Conservation (phyloP, 768 basidiomycete species). For the Termitomyces sp. region DNA sequence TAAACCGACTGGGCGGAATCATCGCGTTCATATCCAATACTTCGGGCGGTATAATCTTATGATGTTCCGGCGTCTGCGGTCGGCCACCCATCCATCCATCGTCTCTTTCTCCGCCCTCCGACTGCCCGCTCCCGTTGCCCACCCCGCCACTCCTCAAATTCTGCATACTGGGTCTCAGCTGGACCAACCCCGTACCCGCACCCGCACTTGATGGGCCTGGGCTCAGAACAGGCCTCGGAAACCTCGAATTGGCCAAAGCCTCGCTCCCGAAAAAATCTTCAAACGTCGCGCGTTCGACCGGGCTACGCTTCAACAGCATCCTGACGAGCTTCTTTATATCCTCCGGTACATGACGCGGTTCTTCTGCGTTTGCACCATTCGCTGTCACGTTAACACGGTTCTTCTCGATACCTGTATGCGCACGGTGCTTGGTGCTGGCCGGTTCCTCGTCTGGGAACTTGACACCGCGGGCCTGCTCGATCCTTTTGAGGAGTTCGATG, state of each 20-base stretch:
- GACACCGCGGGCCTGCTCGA: constrained; percentile 86
- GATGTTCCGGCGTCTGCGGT: not conserved
- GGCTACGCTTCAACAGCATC: constrained; percentile 74
- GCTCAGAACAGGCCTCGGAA: constrained; percentile 23
- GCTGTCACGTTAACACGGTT: not conserved
- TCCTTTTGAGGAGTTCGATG: constrained; percentile 90
- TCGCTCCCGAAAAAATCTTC: constrained; percentile 88
- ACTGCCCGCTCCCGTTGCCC: too few species aligned
- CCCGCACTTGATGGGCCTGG: too few species aligned
- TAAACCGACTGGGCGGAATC: not conserved
- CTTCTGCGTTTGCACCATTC: not conserved
- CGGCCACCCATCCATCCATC: not conserved
- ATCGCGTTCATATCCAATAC: not conserved
- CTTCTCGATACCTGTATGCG: too few species aligned
- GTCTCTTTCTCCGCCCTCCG: too few species aligned
- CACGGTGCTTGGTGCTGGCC: constrained; percentile 16
- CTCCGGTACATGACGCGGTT: constrained; percentile 39
- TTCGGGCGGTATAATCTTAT: not conserved
- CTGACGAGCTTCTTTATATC: constrained; percentile 91
- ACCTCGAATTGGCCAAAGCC: constrained; percentile 73
- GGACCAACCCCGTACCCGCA: too few species aligned
- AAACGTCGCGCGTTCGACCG: constrained; percentile 80
- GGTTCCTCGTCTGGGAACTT: constrained; percentile 93
- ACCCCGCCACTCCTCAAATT: too few species aligned
- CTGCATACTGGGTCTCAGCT: too few species aligned